phyloP scores from a whole-genome alignment of 768 basidiomycete species.

The Serendipita vermifera region DNA sequence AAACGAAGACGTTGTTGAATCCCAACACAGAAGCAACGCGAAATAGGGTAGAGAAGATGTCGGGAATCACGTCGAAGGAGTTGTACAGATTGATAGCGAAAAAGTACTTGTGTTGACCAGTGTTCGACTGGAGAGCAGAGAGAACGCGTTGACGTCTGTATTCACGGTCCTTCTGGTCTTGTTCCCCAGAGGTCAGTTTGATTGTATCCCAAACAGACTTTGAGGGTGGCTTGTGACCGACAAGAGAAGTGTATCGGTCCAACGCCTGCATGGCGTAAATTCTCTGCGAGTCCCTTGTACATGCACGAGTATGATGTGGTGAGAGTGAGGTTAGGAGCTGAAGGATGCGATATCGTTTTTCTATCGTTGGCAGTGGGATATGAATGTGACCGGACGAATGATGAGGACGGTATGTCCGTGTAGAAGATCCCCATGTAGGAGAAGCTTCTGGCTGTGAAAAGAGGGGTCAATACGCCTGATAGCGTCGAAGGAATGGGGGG shows the following conservation, averaged over 20 bases:
- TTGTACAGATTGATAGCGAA: constrained; percentile 99
- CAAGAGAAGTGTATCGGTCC: constrained; percentile 72
- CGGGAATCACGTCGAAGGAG: constrained; percentile 96
- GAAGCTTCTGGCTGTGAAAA: neutral
- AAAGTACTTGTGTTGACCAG: constrained; percentile 86
- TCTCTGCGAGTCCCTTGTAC: constrained; percentile 71
- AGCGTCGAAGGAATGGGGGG: too few relatives aligned
- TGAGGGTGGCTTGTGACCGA: constrained; percentile 58
- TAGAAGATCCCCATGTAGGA: neutral
- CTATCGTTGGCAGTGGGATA: constrained; percentile 61
- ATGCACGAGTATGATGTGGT: constrained; percentile 86
- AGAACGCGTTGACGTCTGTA: constrained; percentile 20
- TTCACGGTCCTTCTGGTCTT: constrained; percentile 24
- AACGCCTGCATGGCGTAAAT: constrained; percentile 73
- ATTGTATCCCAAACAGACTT: constrained; percentile 45
- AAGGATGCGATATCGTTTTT: constrained; percentile 76
- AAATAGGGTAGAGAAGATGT: constrained; percentile 93
- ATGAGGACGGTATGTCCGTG: constrained; percentile 5
- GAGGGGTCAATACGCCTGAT: neutral
- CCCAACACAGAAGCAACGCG: constrained; percentile 83
- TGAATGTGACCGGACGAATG: neutral
- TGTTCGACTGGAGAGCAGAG: constrained; percentile 17
- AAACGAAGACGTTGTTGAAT: constrained; percentile 95
- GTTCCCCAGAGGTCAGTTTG: constrained; percentile 32
- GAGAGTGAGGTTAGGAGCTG: constrained; percentile 77